Evolutionary conservation across 805 yeast species (phyloP).

Genomic region (baker's yeast (Saccharomyces cerevisiae)): DNA sequence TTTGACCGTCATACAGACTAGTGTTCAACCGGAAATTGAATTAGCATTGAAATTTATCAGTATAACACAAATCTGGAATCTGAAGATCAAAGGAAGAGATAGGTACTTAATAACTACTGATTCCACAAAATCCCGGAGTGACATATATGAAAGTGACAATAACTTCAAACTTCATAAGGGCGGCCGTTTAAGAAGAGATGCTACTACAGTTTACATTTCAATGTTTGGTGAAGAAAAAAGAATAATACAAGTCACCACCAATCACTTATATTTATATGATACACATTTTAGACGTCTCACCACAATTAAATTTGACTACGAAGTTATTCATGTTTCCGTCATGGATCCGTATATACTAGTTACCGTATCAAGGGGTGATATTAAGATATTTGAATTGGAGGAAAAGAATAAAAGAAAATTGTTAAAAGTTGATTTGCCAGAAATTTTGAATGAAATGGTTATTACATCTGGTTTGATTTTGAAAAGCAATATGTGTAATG

Average conservation of each 20-base stretch:
- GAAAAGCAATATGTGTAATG: slow-evolving; percentile 40
- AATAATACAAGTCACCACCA: slow-evolving; percentile 68
- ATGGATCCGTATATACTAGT: slow-evolving; percentile 56
- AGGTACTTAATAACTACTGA: slow-evolving; percentile 67
- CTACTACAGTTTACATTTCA: slow-evolving; percentile 59
- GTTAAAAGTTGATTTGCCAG: slow-evolving; percentile 32
- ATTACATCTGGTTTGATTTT: slow-evolving; percentile 64
- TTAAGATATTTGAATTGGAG: slow-evolving; percentile 45
- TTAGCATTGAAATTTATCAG: slow-evolving; percentile 65
- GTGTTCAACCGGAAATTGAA: slow-evolving; percentile 58
- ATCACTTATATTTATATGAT: slow-evolving; percentile 55
- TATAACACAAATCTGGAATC: slow-evolving; percentile 69
- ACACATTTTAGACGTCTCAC: slow-evolving; percentile 47
- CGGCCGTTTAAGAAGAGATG: slow-evolving; percentile 54
- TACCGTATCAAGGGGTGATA: slow-evolving; percentile 63
- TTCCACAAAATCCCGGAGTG: slow-evolving; percentile 52
- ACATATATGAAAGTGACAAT: slow-evolving; percentile 55
- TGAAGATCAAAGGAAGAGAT: slow-evolving; percentile 38
- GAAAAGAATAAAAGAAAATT: slow-evolving; percentile 29
- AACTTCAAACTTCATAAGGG: slow-evolving; percentile 54
- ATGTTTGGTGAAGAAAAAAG: slow-evolving; percentile 46
- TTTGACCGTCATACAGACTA: slow-evolving; percentile 55
- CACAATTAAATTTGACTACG: slow-evolving; percentile 47
- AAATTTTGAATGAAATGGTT: slow-evolving; percentile 37
- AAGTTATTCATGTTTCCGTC: slow-evolving; percentile 55